Percentiles rank a stretch among this genome's conserved stretches.
phyloP scores from a whole-genome alignment of 305 asterid species.

The Plantago lanceolata region DNA sequence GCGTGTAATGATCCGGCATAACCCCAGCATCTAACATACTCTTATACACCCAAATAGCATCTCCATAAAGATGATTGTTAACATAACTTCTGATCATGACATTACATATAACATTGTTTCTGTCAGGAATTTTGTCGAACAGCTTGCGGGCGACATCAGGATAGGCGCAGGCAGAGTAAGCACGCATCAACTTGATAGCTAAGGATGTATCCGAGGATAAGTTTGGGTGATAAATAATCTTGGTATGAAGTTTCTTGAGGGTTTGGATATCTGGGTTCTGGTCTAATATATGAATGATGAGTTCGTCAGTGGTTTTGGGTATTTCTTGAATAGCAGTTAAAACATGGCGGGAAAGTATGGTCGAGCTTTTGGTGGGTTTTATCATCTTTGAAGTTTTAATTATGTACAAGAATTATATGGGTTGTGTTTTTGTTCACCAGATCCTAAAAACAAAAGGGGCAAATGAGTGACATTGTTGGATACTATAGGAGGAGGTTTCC shows the following conservation, averaged over 20 bases:
- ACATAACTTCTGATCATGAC: constrained; percentile 84
- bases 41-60: constrained; percentile 56
- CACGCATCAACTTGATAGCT: constrained; percentile 68
- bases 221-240: constrained; percentile 41
- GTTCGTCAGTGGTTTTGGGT: constrained; percentile 26
- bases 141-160: constrained; percentile 51
- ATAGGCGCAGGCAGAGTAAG: constrained; percentile 53
- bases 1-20: constrained; percentile 62
- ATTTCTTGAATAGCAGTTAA: constrained; percentile 25
- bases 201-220: constrained; percentile 43
- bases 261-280: constrained; percentile 47
- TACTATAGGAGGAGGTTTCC: no score
- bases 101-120: constrained; percentile 55
- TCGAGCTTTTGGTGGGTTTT: constrained; percentile 31
- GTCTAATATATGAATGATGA: constrained; percentile 41
- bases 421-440: background rate
- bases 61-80: constrained; percentile 45
- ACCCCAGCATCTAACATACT: constrained; percentile 37
- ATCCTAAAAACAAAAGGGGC: no score
- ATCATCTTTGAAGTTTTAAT: constrained; percentile 5
- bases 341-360: constrained; percentile 36
- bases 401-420: background rate
- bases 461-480: no score
- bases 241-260: constrained; percentile 47
- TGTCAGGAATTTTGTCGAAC: constrained; percentile 62